phyloP scores from a whole-genome alignment of 257 asterid species.

The Solanum etuberosum region DNA sequence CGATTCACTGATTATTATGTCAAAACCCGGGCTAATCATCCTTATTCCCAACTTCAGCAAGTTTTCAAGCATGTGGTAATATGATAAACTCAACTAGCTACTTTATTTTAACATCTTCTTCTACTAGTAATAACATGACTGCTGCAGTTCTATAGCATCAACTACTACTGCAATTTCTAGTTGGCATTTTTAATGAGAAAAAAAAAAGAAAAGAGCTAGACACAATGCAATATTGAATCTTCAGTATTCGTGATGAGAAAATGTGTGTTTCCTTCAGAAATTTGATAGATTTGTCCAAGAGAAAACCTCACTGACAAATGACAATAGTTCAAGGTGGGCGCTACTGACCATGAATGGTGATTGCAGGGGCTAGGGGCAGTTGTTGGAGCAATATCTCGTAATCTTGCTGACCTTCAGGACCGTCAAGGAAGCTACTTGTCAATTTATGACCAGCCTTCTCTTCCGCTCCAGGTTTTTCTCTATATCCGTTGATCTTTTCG shows the following conservation, averaged over 20 bases:
- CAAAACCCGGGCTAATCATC: conserved; percentile 96
- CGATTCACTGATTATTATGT: conserved; percentile 90
- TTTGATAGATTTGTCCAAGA: background rate
- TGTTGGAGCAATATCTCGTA: conserved; percentile 96
- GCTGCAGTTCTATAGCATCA: background rate
- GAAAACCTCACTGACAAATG: background rate
- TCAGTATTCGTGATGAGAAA: background rate
- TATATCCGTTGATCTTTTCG: background rate
- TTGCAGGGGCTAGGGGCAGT: conserved; percentile 96
- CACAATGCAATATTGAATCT: background rate
- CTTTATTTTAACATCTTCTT: background rate
- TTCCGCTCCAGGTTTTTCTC: conserved; percentile 54
- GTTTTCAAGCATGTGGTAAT: conserved; percentile 98
- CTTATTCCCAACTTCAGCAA: conserved; percentile 97
- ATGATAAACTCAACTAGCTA: conserved; percentile 2
- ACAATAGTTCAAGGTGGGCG: background rate
- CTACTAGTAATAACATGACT: background rate
- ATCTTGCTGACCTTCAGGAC: conserved; percentile 91
- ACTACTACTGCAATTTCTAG: background rate
- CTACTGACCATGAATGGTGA: conserved; percentile 3
- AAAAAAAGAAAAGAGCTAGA: background rate
- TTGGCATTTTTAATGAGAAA: background rate
- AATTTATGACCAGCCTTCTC: conserved; percentile 83
- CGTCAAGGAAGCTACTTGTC: conserved; percentile 97
- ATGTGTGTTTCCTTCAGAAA: background rate